Conservation (phyloP, 768 basidiomycete species). For the Mycena alexandri region DNA sequence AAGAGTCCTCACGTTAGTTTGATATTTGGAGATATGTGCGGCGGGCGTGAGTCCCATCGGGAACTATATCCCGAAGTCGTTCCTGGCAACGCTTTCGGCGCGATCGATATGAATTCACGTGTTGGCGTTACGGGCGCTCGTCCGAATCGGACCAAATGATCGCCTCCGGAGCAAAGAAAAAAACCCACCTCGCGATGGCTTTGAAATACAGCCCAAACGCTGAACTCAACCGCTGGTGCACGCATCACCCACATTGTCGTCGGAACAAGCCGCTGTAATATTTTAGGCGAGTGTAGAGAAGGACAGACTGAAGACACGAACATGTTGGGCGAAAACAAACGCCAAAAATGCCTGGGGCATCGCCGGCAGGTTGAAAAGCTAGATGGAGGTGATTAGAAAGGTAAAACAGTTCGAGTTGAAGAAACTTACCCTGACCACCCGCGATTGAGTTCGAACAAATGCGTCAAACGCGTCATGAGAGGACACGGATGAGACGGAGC, state of each 20-base stretch:
- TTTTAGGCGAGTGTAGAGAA: neutral
- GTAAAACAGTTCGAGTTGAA: neutral
- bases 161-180: neutral
- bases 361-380: constrained; percentile 25
- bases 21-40: constrained; percentile 14
- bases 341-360: constrained; percentile 12
- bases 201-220: constrained; percentile 38
- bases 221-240: constrained; percentile 5
- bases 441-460: constrained; percentile 30
- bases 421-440: constrained; percentile 33
- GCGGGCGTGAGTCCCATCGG: constrained; percentile 20
- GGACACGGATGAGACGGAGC: constrained; percentile 18
- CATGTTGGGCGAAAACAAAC: constrained; percentile 23
- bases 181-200: constrained; percentile 35
- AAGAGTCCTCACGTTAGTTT: neutral
- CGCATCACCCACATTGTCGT: constrained; percentile 29
- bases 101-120: neutral
- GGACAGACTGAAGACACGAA: constrained; percentile 2
- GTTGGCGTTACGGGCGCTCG: neutral
- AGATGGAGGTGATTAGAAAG: neutral
- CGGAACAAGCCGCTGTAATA: constrained; percentile 27
- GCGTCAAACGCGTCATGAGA: constrained; percentile 29
- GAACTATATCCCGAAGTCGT: constrained; percentile 13
- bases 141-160: constrained; percentile 15
- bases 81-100: constrained; percentile 22